These are phyloP conservation scores for Wakefieldia striispora DNA, from an alignment of 768 basidiomycete genomes.

Conservation along the genomic window DNA sequence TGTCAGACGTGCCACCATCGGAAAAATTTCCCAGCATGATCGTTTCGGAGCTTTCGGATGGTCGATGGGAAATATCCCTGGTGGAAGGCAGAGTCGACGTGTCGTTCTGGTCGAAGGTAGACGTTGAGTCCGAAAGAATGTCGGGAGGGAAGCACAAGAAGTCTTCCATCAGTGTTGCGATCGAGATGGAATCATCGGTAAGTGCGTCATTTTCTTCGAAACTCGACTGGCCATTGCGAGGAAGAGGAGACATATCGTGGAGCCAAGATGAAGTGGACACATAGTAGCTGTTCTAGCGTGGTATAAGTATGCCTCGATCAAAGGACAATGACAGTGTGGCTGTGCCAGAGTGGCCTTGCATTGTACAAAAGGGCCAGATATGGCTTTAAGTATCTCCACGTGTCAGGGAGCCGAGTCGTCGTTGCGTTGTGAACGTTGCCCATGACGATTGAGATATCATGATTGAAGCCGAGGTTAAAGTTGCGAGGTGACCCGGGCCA, in stretches of 20 bases:
- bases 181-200: not conserved
- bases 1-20: slow-evolving; percentile 2
- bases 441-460: no score
- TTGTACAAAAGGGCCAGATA: slow-evolving; percentile 5
- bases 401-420: no score
- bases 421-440: no score
- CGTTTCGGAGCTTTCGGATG: slow-evolving; percentile 2
- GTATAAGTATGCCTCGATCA: slow-evolving; percentile 10
- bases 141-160: not conserved
- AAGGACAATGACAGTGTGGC: slow-evolving; percentile 23
- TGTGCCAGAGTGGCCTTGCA: slow-evolving; percentile 5
- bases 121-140: not conserved
- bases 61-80: not conserved
- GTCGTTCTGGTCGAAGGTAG: not conserved
- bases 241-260: slow-evolving; percentile 7
- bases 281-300: not conserved
- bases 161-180: not conserved
- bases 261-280: slow-evolving; percentile 1
- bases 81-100: not conserved
- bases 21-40: not conserved
- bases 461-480: not conserved
- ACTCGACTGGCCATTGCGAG: not conserved
- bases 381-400: no score
- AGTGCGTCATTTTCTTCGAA: not conserved
- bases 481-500: no score